Evolutionary conservation across 345 rosid genomes (phyloP).

Genomic region (Citrus australasica): DNA sequence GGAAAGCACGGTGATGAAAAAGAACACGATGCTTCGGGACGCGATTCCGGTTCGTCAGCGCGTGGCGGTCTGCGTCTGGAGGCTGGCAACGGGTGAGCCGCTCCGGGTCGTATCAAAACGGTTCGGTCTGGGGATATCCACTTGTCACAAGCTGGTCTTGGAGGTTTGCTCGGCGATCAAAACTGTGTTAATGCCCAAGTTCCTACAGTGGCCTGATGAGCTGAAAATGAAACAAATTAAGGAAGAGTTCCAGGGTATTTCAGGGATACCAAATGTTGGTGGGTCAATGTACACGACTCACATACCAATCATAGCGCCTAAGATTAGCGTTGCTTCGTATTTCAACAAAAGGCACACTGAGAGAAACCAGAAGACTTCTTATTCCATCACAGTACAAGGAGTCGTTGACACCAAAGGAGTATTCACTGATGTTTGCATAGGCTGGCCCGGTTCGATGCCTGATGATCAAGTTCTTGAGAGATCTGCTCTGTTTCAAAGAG

Average conservation of each 20-base stretch:
- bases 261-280: slow-evolving; percentile 61
- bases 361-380: slow-evolving; percentile 79
- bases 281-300: slow-evolving; percentile 89
- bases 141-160: slow-evolving; percentile 79
- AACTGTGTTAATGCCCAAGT: slow-evolving; percentile 65
- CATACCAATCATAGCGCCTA: slow-evolving; percentile 78
- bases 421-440: slow-evolving; percentile 78
- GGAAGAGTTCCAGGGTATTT: slow-evolving; percentile 35
- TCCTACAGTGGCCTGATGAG: slow-evolving; percentile 68
- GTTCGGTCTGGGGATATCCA: slow-evolving; percentile 84
- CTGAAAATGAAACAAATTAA: slow-evolving; percentile 33
- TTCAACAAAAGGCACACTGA: slow-evolving; percentile 81
- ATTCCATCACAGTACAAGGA: slow-evolving; percentile 79
- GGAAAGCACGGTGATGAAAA: slow-evolving; percentile 68
- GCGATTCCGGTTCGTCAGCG: slow-evolving; percentile 91
- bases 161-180: slow-evolving; percentile 78
- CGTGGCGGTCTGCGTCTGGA: slow-evolving; percentile 86
- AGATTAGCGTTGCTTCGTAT: slow-evolving; percentile 61
- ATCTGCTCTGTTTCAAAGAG: slow-evolving; percentile 60
- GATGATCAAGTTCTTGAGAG: slow-evolving; percentile 75
- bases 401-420: slow-evolving; percentile 65
- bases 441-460: slow-evolving; percentile 78
- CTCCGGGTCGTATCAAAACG: slow-evolving; percentile 73
- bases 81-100: slow-evolving; percentile 83
- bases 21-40: slow-evolving; percentile 83